These are phyloP conservation scores for Fusarium siculi DNA, from an alignment of 2,329 filamentous ascomycete genomes.

Conservation along the genomic window DNA sequence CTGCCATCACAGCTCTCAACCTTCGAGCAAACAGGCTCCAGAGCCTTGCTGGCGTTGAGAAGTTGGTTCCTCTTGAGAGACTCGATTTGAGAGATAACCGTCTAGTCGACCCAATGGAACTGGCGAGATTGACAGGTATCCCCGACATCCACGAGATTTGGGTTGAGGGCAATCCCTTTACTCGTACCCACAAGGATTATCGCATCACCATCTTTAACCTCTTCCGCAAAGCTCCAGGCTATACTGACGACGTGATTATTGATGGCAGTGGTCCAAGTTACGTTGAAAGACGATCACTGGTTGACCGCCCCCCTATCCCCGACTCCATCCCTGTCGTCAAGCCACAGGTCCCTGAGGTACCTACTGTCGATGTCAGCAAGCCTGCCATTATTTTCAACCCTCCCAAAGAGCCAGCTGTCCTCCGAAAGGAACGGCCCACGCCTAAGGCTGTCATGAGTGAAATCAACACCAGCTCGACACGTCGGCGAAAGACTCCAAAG, in stretches of 20 bases:
- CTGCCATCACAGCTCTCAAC: slow-evolving; percentile 93
- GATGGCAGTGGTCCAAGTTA: slow-evolving; percentile 87
- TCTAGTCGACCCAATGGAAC: slow-evolving; percentile 88
- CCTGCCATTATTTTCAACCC: slow-evolving; percentile 67
- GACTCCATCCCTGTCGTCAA: slow-evolving; percentile 82
- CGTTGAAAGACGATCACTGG: slow-evolving; percentile 83
- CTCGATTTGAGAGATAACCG: slow-evolving; percentile 92
- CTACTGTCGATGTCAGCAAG: slow-evolving; percentile 74
- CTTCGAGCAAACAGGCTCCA: slow-evolving; percentile 87
- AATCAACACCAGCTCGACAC: slow-evolving; percentile 66
- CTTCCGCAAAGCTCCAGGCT: slow-evolving; percentile 89
- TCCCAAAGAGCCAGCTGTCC: slow-evolving; percentile 60
- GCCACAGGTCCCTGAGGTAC: slow-evolving; percentile 70
- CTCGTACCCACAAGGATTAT: slow-evolving; percentile 85
- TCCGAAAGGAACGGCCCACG: slow-evolving; percentile 69
- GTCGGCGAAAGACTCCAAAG: slow-evolving; percentile 69
- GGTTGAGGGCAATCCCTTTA: slow-evolving; percentile 92
- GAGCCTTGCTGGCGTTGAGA: slow-evolving; percentile 90
- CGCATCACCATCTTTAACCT: slow-evolving; percentile 94
- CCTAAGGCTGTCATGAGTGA: slow-evolving; percentile 67
- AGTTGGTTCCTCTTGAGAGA: slow-evolving; percentile 86
- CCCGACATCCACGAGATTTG: slow-evolving; percentile 94
- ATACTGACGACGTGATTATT: slow-evolving; percentile 89
- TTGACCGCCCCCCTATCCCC: slow-evolving; percentile 82
- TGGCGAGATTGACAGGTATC: slow-evolving; percentile 88